Percentiles rank a stretch among this genome's conserved stretches.
Evolutionary conservation across 495 filamentous ascomycete genomes (phyloP).

Genomic region (Penicillium mononematosum): DNA sequence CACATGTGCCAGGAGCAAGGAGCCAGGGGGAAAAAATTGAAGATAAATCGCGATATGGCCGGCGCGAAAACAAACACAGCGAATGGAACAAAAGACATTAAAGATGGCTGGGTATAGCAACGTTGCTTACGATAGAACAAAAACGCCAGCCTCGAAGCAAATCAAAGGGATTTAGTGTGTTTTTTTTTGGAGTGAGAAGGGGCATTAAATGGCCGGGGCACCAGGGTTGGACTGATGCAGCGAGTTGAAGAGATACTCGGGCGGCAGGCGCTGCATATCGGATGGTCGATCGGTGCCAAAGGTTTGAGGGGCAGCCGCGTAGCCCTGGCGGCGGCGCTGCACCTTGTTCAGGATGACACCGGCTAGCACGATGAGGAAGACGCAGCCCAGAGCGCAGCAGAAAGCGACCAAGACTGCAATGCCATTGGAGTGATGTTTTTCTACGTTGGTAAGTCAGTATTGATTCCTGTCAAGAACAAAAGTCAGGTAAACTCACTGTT

Average conservation of each 20-base stretch:
- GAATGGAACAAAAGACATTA: slow-evolving; percentile 34
- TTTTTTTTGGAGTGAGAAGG: slow-evolving; percentile 14
- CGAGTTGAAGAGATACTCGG: slow-evolving; percentile 71
- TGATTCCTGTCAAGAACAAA: slow-evolving; percentile 13
- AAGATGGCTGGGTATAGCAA: slow-evolving; percentile 35
- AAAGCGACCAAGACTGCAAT: slow-evolving; percentile 92
- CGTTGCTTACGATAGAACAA: slow-evolving; percentile 28
- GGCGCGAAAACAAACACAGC: slow-evolving; percentile 19
- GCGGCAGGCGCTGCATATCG: slow-evolving; percentile 78
- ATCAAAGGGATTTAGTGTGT: slow-evolving; percentile 18
- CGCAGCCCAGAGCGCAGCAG: slow-evolving; percentile 79
- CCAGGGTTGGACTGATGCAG: slow-evolving; percentile 42
- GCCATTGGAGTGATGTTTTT: slow-evolving; percentile 67
- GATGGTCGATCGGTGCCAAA: slow-evolving; percentile 68
- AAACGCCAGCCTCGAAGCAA: slow-evolving; percentile 35
- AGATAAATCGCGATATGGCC: slow-evolving; percentile 18
- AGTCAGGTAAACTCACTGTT: slow-evolving; percentile 42
- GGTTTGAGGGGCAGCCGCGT: slow-evolving; percentile 72
- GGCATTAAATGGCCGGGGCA: slow-evolving; percentile 40
- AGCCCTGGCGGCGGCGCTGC: slow-evolving; percentile 82
- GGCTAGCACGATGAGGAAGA: slow-evolving; percentile 81
- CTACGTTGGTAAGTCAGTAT: slow-evolving; percentile 35
- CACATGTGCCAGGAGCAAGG: slow-evolving; percentile 4
- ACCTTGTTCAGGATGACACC: slow-evolving; percentile 82
- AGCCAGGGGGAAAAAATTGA: neutral